Conservation (phyloP, 495 filamentous ascomycete genomes). For the Hypoxylon lienhwacheense region DNA sequence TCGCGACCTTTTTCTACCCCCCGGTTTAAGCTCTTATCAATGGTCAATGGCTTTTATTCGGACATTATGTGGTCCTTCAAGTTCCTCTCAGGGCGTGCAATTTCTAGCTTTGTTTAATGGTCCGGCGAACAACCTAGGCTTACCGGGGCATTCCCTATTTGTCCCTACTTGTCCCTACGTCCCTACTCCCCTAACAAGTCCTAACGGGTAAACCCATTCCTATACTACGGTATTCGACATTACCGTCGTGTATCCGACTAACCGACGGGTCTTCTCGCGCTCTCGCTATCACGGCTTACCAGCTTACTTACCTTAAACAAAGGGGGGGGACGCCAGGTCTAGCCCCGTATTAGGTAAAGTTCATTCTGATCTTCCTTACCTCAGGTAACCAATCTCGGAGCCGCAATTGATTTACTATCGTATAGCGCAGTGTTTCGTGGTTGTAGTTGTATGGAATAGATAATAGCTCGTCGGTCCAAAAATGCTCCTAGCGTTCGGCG, state of each 20-base stretch:
- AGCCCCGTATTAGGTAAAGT: slow-evolving; percentile 10
- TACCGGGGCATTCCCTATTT: too few relatives aligned
- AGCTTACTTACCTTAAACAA: too few relatives aligned
- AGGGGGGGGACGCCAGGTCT: background rate
- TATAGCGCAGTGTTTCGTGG: too few relatives aligned
- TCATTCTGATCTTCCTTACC: slow-evolving; percentile 9
- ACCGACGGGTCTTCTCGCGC: slow-evolving; percentile 21
- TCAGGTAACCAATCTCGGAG: slow-evolving; percentile 5
- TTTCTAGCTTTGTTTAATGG: slow-evolving; percentile 33
- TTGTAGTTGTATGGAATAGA: too few relatives aligned
- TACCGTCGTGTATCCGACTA: slow-evolving; percentile 27
- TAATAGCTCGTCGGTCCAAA: too few relatives aligned
- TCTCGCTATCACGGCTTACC: slow-evolving; percentile 1
- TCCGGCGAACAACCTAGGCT: slow-evolving; percentile 1
- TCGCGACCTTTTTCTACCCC: too few relatives aligned
- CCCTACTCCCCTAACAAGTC: background rate
- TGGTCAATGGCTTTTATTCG: slow-evolving; percentile 41
- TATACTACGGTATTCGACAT: slow-evolving; percentile 22
- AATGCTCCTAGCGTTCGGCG: too few relatives aligned
- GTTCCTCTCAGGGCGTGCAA: slow-evolving; percentile 16
- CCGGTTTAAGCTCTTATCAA: slow-evolving; percentile 24
- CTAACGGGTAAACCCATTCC: slow-evolving; percentile 20
- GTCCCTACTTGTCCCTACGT: too few relatives aligned
- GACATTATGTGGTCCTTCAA: slow-evolving; percentile 37
- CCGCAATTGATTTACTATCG: slow-evolving; percentile 1